phyloP scores from a whole-genome alignment of 306 rosid genomes.

The Glycine latifolia region DNA sequence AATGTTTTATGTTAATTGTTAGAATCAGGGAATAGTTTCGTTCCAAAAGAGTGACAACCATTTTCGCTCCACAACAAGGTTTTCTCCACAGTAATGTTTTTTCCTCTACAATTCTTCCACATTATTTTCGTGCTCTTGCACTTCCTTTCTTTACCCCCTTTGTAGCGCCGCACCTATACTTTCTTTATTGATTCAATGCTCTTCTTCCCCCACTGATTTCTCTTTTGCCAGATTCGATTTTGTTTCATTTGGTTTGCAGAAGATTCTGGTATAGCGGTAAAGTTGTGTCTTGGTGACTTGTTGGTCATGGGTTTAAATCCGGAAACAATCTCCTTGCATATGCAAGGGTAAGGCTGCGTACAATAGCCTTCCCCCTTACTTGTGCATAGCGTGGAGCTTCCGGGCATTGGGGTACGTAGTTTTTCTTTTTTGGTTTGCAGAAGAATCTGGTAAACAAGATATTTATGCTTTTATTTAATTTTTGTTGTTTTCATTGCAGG shows the following conservation, averaged over 20 bases:
- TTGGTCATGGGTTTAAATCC: too few relatives aligned
- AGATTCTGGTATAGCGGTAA: neutral
- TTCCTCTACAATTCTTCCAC: neutral
- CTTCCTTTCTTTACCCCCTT: neutral
- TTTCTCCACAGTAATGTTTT: neutral
- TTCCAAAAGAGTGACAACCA: neutral
- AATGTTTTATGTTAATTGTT: too few relatives aligned
- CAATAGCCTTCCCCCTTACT: too few relatives aligned
- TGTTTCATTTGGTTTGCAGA: neutral
- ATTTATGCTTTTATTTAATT: neutral
- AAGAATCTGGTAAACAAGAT: neutral
- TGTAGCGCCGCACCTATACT: too few relatives aligned
- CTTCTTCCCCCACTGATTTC: neutral
- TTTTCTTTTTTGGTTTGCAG: neutral
- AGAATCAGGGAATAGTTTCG: neutral
- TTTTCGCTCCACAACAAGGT: neutral
- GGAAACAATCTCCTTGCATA: too few relatives aligned
- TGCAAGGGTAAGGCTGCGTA: too few relatives aligned
- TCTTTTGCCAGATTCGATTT: neutral
- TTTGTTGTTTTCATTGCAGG: constrained; percentile 36
- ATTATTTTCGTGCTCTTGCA: neutral
- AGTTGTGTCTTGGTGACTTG: too few relatives aligned
- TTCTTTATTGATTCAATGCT: neutral
- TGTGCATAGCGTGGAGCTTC: too few relatives aligned
- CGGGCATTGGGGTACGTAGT: too few relatives aligned